These are phyloP conservation scores for Entomophthora muscae DNA, from an alignment of 371 early-diverging fungal genomes.

Conservation along the genomic window DNA sequence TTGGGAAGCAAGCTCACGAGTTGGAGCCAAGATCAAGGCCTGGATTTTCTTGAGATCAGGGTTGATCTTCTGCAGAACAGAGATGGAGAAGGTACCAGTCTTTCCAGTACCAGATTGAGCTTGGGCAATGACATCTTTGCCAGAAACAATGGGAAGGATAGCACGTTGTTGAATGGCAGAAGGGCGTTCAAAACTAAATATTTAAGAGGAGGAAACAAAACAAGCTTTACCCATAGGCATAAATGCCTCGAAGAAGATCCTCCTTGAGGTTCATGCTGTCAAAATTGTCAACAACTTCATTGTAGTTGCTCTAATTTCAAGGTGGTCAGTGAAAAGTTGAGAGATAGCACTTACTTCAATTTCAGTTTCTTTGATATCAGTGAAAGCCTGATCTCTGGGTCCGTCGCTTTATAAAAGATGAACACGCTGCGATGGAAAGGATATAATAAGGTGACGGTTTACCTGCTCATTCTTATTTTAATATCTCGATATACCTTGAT, in stretches of 20 bases:
- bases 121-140: slow-evolving; percentile 85
- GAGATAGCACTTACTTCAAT: slow-evolving; percentile 19
- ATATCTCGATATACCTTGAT: not conserved
- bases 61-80: slow-evolving; percentile 76
- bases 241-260: slow-evolving; percentile 75
- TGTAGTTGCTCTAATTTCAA: slow-evolving; percentile 41
- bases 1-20: slow-evolving; percentile 86
- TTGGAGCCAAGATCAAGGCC: slow-evolving; percentile 76
- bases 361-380: slow-evolving; percentile 21
- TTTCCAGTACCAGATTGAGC: slow-evolving; percentile 97
- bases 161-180: slow-evolving; percentile 87
- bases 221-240: slow-evolving; percentile 56
- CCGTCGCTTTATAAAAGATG: not conserved
- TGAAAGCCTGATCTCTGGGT: not conserved
- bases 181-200: slow-evolving; percentile 61
- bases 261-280: slow-evolving; percentile 69
- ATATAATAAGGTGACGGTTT: not conserved
- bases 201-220: not conserved
- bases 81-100: slow-evolving; percentile 91
- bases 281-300: slow-evolving; percentile 57
- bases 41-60: slow-evolving; percentile 49
- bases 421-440: not conserved
- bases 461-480: not conserved
- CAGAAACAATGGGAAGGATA: slow-evolving; percentile 67
- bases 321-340: not conserved